Evolutionary conservation across 306 rosid species (phyloP).

Genomic region (Lathyrus aphaca): DNA sequence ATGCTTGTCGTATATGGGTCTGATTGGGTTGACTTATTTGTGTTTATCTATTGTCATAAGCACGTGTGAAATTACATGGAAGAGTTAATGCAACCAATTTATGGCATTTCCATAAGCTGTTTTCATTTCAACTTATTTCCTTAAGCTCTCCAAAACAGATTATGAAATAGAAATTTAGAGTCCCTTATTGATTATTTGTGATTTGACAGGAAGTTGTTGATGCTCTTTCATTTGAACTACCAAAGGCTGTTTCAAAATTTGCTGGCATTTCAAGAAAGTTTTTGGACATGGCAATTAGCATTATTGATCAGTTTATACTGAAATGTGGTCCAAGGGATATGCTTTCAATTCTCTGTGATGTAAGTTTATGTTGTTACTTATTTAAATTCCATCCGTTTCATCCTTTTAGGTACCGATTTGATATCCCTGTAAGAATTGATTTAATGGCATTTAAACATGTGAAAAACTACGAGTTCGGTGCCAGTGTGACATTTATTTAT

Average conservation of each 20-base stretch:
- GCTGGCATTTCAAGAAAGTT: slow-evolving; percentile 59
- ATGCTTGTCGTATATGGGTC: neutral
- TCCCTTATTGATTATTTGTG: slow-evolving; percentile 13
- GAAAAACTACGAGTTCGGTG: slow-evolving; percentile 23
- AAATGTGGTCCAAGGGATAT: slow-evolving; percentile 78
- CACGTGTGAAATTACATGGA: too few species aligned
- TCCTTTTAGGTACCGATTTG: slow-evolving; percentile 11
- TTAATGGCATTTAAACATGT: slow-evolving; percentile 23
- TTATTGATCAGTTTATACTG: slow-evolving; percentile 60
- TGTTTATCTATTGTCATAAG: too few species aligned
- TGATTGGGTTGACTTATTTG: too few species aligned
- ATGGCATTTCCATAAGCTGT: too few species aligned
- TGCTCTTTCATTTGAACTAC: slow-evolving; percentile 72
- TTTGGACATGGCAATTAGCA: slow-evolving; percentile 58
- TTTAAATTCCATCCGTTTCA: slow-evolving; percentile 11
- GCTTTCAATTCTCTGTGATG: slow-evolving; percentile 81
- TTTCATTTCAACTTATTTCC: too few species aligned
- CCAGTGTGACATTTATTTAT: slow-evolving; percentile 13
- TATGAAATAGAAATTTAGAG: neutral
- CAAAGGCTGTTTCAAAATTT: slow-evolving; percentile 73
- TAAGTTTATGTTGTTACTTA: slow-evolving; percentile 24
- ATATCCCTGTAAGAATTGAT: neutral
- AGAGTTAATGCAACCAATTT: too few species aligned
- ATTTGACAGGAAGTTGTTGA: slow-evolving; percentile 64
- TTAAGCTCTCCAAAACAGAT: too few species aligned